Conservation (phyloP, 2,329 filamentous ascomycete genomes). For the Ceratocystis alfenasii region DNA sequence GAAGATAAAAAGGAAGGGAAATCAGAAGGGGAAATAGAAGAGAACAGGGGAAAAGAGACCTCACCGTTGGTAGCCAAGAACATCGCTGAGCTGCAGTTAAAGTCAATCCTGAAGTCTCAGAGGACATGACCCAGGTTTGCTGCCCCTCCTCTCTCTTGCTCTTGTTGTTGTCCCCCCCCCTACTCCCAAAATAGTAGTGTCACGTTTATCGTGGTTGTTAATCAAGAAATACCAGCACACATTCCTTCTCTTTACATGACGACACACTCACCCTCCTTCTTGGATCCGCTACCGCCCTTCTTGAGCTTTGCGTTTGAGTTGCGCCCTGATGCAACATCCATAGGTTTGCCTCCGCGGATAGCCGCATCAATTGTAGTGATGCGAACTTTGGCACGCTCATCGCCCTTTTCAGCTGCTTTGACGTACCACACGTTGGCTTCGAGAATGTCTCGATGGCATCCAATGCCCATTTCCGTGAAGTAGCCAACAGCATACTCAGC, state of each 20-base stretch:
- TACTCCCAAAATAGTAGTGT: too few species aligned
- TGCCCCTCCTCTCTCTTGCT: too few species aligned
- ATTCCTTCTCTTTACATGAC: constrained; percentile 40
- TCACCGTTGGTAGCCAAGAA: background rate
- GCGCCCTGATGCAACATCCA: constrained; percentile 42
- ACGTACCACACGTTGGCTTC: constrained; percentile 99
- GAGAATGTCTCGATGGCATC: constrained; percentile 83
- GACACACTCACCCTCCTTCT: constrained; percentile 35
- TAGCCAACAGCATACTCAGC: constrained; percentile 95
- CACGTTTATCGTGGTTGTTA: too few species aligned
- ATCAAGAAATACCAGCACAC: background rate
- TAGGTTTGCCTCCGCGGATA: constrained; percentile 47
- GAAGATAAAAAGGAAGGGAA: background rate
- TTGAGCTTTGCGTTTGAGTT: constrained; percentile 38
- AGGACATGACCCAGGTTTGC: too few species aligned
- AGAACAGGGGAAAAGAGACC: background rate
- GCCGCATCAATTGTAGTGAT: constrained; percentile 78
- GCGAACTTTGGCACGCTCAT: constrained; percentile 77
- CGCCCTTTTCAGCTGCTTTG: constrained; percentile 80
- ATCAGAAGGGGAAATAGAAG: background rate
- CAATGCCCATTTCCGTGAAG: constrained; percentile 97
- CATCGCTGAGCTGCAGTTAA: too few species aligned
- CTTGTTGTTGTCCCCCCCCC: too few species aligned
- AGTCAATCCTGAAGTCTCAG: too few species aligned
- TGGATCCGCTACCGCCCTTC: constrained; percentile 33